Conservation (phyloP, 1,284 basidiomycete species). For the Ganoderma leucocontextum region DNA sequence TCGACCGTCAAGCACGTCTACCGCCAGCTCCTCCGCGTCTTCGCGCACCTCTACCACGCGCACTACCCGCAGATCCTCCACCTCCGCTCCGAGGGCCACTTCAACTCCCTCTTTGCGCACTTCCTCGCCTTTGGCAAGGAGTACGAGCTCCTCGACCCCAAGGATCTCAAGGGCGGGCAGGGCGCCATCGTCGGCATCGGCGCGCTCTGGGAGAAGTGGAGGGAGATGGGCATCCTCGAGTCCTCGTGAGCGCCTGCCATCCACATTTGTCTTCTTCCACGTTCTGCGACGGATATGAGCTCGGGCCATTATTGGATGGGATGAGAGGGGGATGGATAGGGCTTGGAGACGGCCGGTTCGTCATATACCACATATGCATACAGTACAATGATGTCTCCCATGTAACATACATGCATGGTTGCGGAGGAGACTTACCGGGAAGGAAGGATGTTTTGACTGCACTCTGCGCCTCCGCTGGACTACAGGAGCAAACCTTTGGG, state of each 20-base stretch:
- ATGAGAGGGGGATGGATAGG: slow-evolving; percentile 3
- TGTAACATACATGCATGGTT: slow-evolving; percentile 27
- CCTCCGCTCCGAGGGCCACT: slow-evolving; percentile 94
- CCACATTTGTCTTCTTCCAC: neutral
- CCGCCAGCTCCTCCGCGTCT: slow-evolving; percentile 95
- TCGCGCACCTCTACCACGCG: slow-evolving; percentile 97
- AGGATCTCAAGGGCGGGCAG: slow-evolving; percentile 83
- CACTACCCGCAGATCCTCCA: slow-evolving; percentile 95
- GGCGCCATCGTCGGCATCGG: slow-evolving; percentile 79
- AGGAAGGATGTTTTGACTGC: neutral
- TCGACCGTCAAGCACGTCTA: slow-evolving; percentile 97
- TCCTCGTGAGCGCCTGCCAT: slow-evolving; percentile 19
- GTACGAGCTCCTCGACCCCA: slow-evolving; percentile 91
- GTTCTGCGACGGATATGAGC: neutral
- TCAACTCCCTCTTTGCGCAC: slow-evolving; percentile 98
- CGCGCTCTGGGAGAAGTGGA: slow-evolving; percentile 90
- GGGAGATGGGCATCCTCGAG: slow-evolving; percentile 80
- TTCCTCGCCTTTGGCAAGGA: slow-evolving; percentile 94
- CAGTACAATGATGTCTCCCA: slow-evolving; percentile 20
- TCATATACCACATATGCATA: slow-evolving; percentile 34
- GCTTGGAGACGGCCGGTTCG: slow-evolving; percentile 37
- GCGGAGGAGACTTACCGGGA: neutral
- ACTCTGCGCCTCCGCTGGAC: neutral
- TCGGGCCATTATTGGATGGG: neutral
- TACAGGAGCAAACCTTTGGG: slow-evolving; percentile 16